These are phyloP conservation scores for Zygnema circumcarinatum DNA, from an alignment of 139 green algal species.

Conservation along the genomic window DNA sequence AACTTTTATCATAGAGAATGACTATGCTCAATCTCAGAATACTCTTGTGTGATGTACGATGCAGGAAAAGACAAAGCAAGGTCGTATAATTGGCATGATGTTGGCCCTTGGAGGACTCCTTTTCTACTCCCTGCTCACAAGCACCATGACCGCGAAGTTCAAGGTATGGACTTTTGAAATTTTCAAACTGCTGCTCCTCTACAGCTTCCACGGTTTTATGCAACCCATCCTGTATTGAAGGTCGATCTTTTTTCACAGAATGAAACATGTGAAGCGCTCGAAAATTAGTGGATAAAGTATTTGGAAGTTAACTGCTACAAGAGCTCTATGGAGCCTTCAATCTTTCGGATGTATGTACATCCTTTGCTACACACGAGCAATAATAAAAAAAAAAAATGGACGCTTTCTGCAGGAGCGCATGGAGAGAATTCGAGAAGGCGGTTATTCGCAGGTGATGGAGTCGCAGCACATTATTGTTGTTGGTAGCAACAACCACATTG, in stretches of 20 bases:
- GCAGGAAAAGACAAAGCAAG: constrained; percentile 48
- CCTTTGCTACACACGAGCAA: too few relatives aligned
- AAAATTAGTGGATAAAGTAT: too few relatives aligned
- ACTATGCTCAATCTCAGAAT: too few relatives aligned
- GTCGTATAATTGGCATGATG: constrained; percentile 44
- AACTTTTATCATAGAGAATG: too few relatives aligned
- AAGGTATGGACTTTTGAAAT: constrained; percentile 41
- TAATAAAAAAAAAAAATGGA: too few relatives aligned
- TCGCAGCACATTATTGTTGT: constrained; percentile 43
- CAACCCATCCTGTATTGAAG: too few relatives aligned
- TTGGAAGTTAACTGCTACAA: too few relatives aligned
- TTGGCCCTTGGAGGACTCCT: constrained; percentile 47
- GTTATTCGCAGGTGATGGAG: constrained; percentile 50
- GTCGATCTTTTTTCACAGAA: too few relatives aligned
- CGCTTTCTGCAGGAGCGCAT: constrained; percentile 52
- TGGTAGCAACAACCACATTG: constrained; percentile 42
- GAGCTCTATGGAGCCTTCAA: too few relatives aligned
- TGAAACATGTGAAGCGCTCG: too few relatives aligned
- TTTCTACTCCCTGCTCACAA: constrained; percentile 62
- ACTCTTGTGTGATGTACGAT: background rate
- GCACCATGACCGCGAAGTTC: constrained; percentile 51
- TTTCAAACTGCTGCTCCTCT: background rate
- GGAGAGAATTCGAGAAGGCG: constrained; percentile 47
- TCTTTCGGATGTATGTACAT: too few relatives aligned
- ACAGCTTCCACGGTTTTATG: too few relatives aligned